phyloP scores from a whole-genome alignment of 306 rosid species.

The Benincasa hispida region DNA sequence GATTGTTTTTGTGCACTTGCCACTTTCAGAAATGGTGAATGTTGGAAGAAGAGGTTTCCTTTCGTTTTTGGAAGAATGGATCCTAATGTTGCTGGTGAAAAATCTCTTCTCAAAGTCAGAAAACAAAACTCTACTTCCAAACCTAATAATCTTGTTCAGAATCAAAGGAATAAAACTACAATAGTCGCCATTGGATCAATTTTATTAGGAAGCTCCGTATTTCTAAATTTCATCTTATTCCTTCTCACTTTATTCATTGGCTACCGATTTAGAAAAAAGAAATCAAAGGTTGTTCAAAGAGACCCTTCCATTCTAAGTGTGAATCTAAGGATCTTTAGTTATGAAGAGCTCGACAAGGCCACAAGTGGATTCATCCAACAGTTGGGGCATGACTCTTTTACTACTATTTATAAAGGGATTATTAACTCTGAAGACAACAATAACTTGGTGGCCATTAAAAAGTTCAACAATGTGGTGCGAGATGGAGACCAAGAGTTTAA shows the following conservation, averaged over 20 bases:
- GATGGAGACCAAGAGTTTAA: too few species aligned
- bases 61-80: conserved; percentile 7
- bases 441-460: too few species aligned
- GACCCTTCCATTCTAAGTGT: not conserved
- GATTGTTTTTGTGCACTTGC: conserved; percentile 24
- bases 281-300: not conserved
- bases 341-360: not conserved
- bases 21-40: not conserved
- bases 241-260: conserved; percentile 6
- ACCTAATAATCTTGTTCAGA: too few species aligned
- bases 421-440: not conserved
- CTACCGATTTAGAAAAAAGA: not conserved
- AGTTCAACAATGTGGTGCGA: too few species aligned
- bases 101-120: conserved; percentile 20
- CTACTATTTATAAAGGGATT: conserved; percentile 9
- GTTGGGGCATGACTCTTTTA: not conserved
- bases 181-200: conserved; percentile 13
- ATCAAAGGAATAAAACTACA: conserved; percentile 3
- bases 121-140: not conserved
- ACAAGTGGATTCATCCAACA: not conserved
- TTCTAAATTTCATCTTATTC: conserved; percentile 14
- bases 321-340: not conserved
- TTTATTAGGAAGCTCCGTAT: conserved; percentile 28
- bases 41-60: conserved; percentile 18
- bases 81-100: not conserved